Evolutionary conservation across 2,329 filamentous ascomycete genomes (phyloP), one percentile per base, ranked within the genome.

Genomic region (Colletotrichum chrysophilum): DNA sequence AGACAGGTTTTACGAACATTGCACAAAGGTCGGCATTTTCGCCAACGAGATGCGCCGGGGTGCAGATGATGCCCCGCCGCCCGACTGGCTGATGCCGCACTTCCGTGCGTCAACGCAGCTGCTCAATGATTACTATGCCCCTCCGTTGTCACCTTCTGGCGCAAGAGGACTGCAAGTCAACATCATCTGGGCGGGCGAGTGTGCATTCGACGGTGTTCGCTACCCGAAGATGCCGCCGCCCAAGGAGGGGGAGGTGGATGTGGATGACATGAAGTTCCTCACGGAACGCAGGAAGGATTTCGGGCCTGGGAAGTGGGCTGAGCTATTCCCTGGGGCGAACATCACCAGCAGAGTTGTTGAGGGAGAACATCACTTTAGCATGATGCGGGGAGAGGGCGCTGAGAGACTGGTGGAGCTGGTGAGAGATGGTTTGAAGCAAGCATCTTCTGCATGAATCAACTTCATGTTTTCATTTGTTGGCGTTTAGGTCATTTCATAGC

Each of bases 271-370:
- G 64, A 72, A 68, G 55, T 95, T 94, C 89, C 85, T 95, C 69
- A 89, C 95, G 3, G 92, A 95, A 83, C 93, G 95, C 86, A 88
- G 94, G 73, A 91, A 89, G 4, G 92, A 94, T 82, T 95, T 95
- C 82, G 89, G 89, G 3, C 89, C 92, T 72, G 94, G 94, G 80
- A 88, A 92, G 30, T 94, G 92, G 92, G 92, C 91, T 28, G 90
- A 93, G 82, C 91, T 92, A 34, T 85, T 94, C 43, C 90, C 91
- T 64, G 81, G 85, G 61, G 84, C 89, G 67, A 93, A 92, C 83
- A 92, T 94, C 84, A 87, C 87, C 56, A 92, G 89, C 76, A 88
- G 88, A 66, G 91, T 93, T 79, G 93, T 94, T 90, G 90, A 90
- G 16, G 93, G 92, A 3, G 94, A 72, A 18, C 70, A 95, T 80